Base-by-base conservation (phyloP, 2,329 filamentous ascomycete species). In the Phaeophleospora eucalypticola region DNA sequence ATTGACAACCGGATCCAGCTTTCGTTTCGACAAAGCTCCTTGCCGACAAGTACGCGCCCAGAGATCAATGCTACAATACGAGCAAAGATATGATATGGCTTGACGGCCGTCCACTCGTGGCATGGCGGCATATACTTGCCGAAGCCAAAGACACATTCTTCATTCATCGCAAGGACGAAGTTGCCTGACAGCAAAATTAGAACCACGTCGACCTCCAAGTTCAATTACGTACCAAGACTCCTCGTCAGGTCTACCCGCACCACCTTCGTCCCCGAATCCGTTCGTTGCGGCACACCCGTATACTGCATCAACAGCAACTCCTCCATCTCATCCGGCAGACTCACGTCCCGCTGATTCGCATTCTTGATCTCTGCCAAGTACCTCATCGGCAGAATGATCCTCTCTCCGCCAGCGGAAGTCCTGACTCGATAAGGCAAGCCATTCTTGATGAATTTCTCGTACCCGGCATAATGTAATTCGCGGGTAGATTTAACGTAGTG, bases 211-310 rank as follows among this genome's bases (percentile, higher is more conserved):
- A 8, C 27, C 8, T 32, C 8, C 27, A 32, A 32, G n/a, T 32
- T 8, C 8, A 8, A 8, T 32, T 8, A 32, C 27, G n/a, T 8
- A 32, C 27, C 48, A 2, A 51, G 43, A 24, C 42, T 46, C 17
- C 48, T 43, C 14, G 48, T 51, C 29, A 51, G 37, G 19, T 51
- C 48, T 4, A 51, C 43, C 2, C 48, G 38, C 4, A 51, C 48
- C 9, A 51, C 48, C 17, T 46, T 51, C 9, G 48, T 51, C 9
- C 48, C 48, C n/a, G 48, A 51, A 20, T 51, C 48, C 2, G 48
- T 51, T 29, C 48, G 43, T 33, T 46, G 43, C 3, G 48, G 48
- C 2, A 51, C 48, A n/a, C 48, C 48, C 7, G 48, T 51, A 9
- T 51, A 46, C 21, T 33, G 45, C 48, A 51, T 51, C 29, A 51